phyloP scores from a whole-genome alignment of 805 yeast genomes.

The Candida rishiriensis region DNA sequence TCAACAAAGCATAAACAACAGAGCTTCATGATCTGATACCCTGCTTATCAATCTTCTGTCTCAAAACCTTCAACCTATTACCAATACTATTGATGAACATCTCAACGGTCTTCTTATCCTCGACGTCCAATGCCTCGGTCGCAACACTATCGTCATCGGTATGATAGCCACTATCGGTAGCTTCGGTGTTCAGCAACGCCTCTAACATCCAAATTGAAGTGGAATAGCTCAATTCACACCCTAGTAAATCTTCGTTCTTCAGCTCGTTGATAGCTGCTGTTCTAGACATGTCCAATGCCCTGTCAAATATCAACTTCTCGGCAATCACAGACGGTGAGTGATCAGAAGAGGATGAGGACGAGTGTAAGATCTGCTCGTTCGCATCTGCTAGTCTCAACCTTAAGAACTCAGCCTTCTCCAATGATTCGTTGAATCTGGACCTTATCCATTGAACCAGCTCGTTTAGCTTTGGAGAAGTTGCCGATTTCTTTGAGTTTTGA shows the following conservation, averaged over 20 bases:
- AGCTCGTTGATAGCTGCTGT: constrained; percentile 88
- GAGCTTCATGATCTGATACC: constrained; percentile 6
- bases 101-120: constrained; percentile 72
- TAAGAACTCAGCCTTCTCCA: constrained; percentile 83
- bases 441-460: constrained; percentile 88
- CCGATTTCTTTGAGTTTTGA: constrained; percentile 30
- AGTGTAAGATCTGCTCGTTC: constrained; percentile 26
- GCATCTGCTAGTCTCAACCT: constrained; percentile 53
- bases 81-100: constrained; percentile 81
- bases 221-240: constrained; percentile 85
- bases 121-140: constrained; percentile 53
- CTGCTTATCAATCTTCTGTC: constrained; percentile 46
- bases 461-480: constrained; percentile 45
- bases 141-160: constrained; percentile 23
- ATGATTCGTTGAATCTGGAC: constrained; percentile 79
- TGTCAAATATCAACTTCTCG: constrained; percentile 83
- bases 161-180: constrained; percentile 25
- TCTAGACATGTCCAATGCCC: constrained; percentile 90
- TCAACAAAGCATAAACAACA: not conserved
- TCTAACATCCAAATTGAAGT: constrained; percentile 96
- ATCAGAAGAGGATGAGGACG: not conserved
- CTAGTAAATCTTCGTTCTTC: constrained; percentile 62
- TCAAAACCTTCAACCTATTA: constrained; percentile 66
- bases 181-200: constrained; percentile 57
- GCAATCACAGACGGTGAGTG: constrained; percentile 43